Conservation (phyloP, 78 protist species). For the Dictyostelium capitatum region DNA sequence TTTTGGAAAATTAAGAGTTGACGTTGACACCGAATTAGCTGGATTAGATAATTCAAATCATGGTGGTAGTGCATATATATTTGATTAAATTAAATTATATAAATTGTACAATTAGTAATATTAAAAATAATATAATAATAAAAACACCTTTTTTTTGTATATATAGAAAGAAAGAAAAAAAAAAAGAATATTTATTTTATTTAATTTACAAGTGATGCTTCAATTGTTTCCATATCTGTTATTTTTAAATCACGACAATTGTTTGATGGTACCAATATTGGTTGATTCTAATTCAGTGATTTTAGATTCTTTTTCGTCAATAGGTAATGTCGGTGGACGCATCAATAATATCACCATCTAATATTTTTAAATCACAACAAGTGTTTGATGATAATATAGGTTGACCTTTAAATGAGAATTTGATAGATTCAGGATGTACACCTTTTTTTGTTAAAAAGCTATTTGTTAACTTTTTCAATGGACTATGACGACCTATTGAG, state of each 20-base stretch:
- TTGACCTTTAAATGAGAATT: background rate
- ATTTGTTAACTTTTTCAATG: background rate
- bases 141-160: background rate
- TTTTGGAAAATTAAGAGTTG: constrained; percentile 60
- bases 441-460: background rate
- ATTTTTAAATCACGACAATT: constrained; percentile 9
- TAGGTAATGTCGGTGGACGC: too few species aligned
- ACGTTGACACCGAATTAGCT: constrained; percentile 73
- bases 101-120: too few species aligned
- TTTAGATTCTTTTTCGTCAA: too few species aligned
- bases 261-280: background rate
- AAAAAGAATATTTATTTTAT: background rate
- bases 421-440: background rate
- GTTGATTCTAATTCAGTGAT: too few species aligned
- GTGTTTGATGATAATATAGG: background rate
- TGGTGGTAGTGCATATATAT: constrained; percentile 74
- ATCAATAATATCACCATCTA: background rate
- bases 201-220: background rate
- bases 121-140: background rate
- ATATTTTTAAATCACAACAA: constrained; percentile 7
- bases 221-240: background rate
- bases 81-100: constrained; percentile 61
- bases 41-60: constrained; percentile 75
- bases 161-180: background rate
- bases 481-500: background rate